A percentile compares a stretch with the other conserved stretches of the same genome.
Conservation (phyloP, 768 basidiomycete species). For the Calvatia gigantea region DNA sequence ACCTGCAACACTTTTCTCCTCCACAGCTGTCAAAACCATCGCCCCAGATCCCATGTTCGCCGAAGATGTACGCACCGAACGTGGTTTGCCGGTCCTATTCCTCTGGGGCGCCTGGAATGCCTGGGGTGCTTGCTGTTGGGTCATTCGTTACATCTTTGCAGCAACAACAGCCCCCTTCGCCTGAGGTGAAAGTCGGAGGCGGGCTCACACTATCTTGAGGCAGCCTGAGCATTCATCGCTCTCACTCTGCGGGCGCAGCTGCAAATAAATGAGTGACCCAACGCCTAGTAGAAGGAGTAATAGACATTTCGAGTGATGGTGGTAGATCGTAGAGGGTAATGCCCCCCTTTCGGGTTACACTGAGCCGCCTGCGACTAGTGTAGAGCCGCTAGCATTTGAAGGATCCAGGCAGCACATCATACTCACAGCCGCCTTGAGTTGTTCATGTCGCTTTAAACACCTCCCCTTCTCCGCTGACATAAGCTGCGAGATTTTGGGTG, state of each 20-base stretch:
- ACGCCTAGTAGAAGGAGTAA: slow-evolving; percentile 29
- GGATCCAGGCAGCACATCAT: slow-evolving; percentile 41
- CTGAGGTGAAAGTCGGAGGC: slow-evolving; percentile 30
- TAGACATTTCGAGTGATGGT: slow-evolving; percentile 52
- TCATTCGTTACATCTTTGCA: slow-evolving; percentile 17
- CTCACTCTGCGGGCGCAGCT: slow-evolving; percentile 35
- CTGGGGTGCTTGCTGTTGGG: slow-evolving; percentile 17
- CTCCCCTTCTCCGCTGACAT: slow-evolving; percentile 73
- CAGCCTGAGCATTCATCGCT: slow-evolving; percentile 52
- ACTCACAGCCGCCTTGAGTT: slow-evolving; percentile 70
- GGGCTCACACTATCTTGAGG: background rate
- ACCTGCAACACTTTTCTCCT: slow-evolving; percentile 75
- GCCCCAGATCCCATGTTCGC: slow-evolving; percentile 17
- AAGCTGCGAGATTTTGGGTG: slow-evolving; percentile 40
- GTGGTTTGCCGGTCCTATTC: background rate
- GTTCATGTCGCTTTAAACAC: slow-evolving; percentile 60
- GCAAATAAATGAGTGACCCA: slow-evolving; percentile 35
- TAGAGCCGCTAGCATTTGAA: slow-evolving; percentile 21
- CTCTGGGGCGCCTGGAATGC: slow-evolving; percentile 14
- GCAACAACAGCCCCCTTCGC: slow-evolving; percentile 42
- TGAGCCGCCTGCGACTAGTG: slow-evolving; percentile 59
- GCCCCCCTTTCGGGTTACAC: slow-evolving; percentile 43
- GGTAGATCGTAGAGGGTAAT: slow-evolving; percentile 23
- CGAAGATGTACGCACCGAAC: slow-evolving; percentile 15
- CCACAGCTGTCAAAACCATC: slow-evolving; percentile 58